phyloP scores from a whole-genome alignment of 1,284 basidiomycete species.

The Mycosarcoma mackinlayi region DNA sequence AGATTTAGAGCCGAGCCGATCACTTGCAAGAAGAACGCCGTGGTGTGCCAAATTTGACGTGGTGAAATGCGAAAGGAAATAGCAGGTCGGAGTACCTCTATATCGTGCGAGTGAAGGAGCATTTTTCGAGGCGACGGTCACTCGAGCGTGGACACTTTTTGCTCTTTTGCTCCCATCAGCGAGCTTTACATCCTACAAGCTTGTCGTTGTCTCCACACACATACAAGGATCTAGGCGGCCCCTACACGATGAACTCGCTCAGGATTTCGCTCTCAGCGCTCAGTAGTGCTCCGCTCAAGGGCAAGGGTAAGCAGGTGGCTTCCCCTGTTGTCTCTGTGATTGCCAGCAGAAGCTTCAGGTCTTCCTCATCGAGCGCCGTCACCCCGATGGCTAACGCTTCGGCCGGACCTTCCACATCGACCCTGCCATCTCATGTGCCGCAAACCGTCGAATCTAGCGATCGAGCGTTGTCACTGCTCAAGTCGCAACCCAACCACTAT shows the following conservation, averaged over 20 bases:
- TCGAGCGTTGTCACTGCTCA: conserved; percentile 69
- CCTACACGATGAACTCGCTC: conserved; percentile 29
- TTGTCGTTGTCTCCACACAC: too few relatives aligned
- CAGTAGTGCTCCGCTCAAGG: conserved; percentile 26
- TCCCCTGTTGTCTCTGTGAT: conserved; percentile 6
- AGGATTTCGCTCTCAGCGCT: conserved; percentile 15
- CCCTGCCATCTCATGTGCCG: not conserved
- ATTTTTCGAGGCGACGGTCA: not conserved
- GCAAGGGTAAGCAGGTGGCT: conserved; percentile 32
- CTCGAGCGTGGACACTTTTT: not conserved
- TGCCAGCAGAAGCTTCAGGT: conserved; percentile 5
- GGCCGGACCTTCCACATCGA: conserved; percentile 4
- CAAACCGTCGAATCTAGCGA: conserved; percentile 17
- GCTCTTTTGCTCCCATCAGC: not conserved
- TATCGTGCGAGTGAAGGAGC: conserved; percentile 36
- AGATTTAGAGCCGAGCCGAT: too few relatives aligned
- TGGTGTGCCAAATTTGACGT: too few relatives aligned
- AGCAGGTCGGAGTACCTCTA: not conserved
- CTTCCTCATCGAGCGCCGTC: conserved; percentile 4
- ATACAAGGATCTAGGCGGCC: too few relatives aligned
- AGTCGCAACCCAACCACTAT: conserved; percentile 82
- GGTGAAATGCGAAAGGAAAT: too few relatives aligned
- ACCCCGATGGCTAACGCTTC: conserved; percentile 5
- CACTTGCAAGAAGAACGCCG: too few relatives aligned
- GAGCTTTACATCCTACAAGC: not conserved